Evolutionary conservation across 208 protist species (phyloP).

Genomic region (Leishmania gerbilli): DNA sequence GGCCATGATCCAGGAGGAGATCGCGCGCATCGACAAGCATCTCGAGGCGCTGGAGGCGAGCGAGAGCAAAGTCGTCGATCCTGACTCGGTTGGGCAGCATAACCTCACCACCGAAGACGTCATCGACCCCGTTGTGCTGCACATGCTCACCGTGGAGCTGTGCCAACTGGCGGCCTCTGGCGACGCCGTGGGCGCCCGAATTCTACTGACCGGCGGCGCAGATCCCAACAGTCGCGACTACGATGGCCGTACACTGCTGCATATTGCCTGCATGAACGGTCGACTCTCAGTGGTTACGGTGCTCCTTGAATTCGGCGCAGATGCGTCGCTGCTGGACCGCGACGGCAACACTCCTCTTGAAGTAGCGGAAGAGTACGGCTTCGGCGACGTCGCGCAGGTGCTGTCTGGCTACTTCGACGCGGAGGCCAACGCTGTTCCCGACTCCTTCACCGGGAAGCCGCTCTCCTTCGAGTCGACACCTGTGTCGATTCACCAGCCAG

Average conservation of each 20-base stretch:
- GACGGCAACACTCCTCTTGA: constrained; percentile 66
- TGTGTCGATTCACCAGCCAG: constrained; percentile 39
- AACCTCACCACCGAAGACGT: constrained; percentile 35
- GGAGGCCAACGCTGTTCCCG: constrained; percentile 21
- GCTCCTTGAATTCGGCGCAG: constrained; percentile 74
- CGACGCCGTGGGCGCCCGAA: constrained; percentile 65
- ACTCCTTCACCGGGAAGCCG: constrained; percentile 28
- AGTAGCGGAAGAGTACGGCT: constrained; percentile 65
- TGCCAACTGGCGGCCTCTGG: constrained; percentile 75
- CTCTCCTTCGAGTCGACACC: constrained; percentile 38
- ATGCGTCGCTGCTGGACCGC: constrained; percentile 48
- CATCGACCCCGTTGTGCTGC: constrained; percentile 50
- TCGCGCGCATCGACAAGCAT: constrained; percentile 69
- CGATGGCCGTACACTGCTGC: constrained; percentile 76
- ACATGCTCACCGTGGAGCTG: constrained; percentile 83
- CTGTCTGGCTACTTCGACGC: constrained; percentile 33
- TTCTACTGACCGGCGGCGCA: constrained; percentile 70
- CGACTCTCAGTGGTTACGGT: constrained; percentile 54
- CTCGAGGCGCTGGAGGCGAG: constrained; percentile 40
- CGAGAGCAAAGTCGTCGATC: constrained; percentile 21
- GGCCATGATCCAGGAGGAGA: constrained; percentile 75
- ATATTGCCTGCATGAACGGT: constrained; percentile 75
- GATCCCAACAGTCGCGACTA: constrained; percentile 86
- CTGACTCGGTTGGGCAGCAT: constrained; percentile 14
- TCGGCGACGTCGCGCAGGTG: constrained; percentile 51